Evolutionary conservation across 1,139 yeast species (phyloP).

Genomic region (Spathaspora sp.): DNA sequence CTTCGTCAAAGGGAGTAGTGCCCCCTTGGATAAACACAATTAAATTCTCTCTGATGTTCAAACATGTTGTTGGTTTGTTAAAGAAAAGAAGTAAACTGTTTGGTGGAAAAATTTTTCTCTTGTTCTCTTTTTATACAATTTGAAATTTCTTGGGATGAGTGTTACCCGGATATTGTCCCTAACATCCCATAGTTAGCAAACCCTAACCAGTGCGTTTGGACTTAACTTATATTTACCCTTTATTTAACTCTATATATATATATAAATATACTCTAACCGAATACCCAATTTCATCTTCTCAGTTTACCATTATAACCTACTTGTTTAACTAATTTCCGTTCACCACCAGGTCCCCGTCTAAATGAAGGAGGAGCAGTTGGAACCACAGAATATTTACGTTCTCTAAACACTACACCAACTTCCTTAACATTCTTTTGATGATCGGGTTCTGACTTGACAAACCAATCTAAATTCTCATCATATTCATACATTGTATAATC

Average conservation of each 20-base stretch:
- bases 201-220: too few species aligned
- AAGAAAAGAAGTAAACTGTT: neutral
- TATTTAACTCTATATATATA: neutral
- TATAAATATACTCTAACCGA: too few species aligned
- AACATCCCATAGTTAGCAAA: neutral
- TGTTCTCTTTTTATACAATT: neutral
- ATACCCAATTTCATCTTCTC: neutral
- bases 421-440: constrained; percentile 60
- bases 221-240: too few species aligned
- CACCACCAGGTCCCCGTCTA: neutral
- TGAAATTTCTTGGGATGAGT: constrained; percentile 1
- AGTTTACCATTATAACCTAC: neutral
- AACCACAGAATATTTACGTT: constrained; percentile 66
- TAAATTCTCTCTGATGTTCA: neutral
- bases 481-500: constrained; percentile 88
- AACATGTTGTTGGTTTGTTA: neutral
- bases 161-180: neutral
- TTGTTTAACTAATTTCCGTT: neutral
- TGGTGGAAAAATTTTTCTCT: neutral
- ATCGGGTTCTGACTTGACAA: constrained; percentile 69
- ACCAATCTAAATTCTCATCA: constrained; percentile 77
- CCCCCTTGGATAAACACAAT: constrained; percentile 1
- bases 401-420: constrained; percentile 64
- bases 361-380: constrained; percentile 66
- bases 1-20: neutral